Base-by-base conservation (phyloP, 2,329 filamentous ascomycete genomes). In the Keithomyces neogunnii region DNA sequence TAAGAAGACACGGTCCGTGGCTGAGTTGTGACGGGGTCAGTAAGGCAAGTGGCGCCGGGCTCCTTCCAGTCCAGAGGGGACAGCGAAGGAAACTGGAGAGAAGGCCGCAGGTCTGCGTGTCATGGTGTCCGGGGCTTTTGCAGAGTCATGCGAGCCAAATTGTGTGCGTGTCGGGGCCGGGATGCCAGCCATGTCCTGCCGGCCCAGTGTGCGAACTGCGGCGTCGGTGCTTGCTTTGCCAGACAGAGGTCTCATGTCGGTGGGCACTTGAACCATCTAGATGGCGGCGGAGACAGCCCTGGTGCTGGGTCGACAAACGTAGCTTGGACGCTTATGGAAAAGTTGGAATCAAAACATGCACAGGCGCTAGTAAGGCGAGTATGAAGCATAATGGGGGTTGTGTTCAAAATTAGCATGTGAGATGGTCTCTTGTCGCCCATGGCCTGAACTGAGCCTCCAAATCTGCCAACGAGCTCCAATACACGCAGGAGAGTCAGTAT, bases 281-380 rank as follows among this genome's bases (percentile, higher is more conserved):
- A 19, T 19, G 19, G 19, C 19, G 19, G 19, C 19, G 19, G 19
- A 19, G 19, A 19, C 19, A 19, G 19, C 74, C 76, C 3, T 78
- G 74, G 66, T 77, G 73, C 57, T 80, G 75, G 57, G 66, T 79
- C 53, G 70, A 71, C 52, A 70, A 75, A 55, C 70, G 66, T 51
- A 71, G 68, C 50, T 66, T 80, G 48, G 69, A 76, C 52, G 56
- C 53, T 10, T 50, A 75, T 78, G 54, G 60, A 64, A 28, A 56
- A 60, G 5, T 76, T 73, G 59, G 63, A 63, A 50, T 55, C 61
- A 3, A 57, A 56, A 11, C 66, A 76, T 53, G 73, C 73, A 0
- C 66, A 70, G 13, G 66, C 19, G 19, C 19, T 19, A 19, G 19
- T 19, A 19, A 19, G 19, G 70, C 29, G 64, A 69, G 4, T 77